Base-by-base conservation (phyloP, 2,329 filamentous ascomycete species). In the Rasamsonia emersonii region DNA sequence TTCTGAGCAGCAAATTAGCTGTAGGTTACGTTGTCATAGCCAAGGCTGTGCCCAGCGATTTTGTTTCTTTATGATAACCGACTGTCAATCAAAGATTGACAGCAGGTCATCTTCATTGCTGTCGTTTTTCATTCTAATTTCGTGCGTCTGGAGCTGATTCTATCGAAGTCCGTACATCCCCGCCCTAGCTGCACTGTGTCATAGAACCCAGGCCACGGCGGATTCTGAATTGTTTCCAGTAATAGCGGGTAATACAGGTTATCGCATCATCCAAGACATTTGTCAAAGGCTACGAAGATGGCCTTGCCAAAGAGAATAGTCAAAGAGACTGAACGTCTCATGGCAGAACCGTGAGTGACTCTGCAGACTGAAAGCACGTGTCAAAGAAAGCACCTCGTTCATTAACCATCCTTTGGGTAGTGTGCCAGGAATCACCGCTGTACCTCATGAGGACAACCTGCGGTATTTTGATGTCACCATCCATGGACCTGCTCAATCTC, bases 381-480 rank as follows among this genome's bases (percentile, higher is more conserved):
- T 18, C 29, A 36, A 9, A 10, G 30, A 17, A 20, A 24, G 27
- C 27, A 19, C 18, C 11, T 10, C 5, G 15, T 32, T 10, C 36
- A 24, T 37, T 30, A n/a, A n/a, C 15, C 28, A 35, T 29, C 13
- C 10, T 16, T 15, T 8, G 28, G 40, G 38, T 53, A 95, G 88
- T 43, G 91, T 98, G 18, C 86, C 89, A 18, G 91, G 91, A 40
- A 98, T 98, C 65, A 93, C 85, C 52, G 91, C 91, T 30, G 71
- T 93, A 32, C 93, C 93, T 29, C 91, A 96, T 59, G 86, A 95
- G 51, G 91, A 98, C 51, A 98, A 98, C 64, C 75, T 96, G 37
- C 77, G 91, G 48, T 98, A 98, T 64, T 98, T 98, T 53, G 93
- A 98, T 59, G 93, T 98, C 46, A 86, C 84, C 51, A 95, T 98